These are phyloP conservation scores for Colletotrichum sp. DNA, from an alignment of 2,329 filamentous ascomycete species.

Conservation along the genomic window DNA sequence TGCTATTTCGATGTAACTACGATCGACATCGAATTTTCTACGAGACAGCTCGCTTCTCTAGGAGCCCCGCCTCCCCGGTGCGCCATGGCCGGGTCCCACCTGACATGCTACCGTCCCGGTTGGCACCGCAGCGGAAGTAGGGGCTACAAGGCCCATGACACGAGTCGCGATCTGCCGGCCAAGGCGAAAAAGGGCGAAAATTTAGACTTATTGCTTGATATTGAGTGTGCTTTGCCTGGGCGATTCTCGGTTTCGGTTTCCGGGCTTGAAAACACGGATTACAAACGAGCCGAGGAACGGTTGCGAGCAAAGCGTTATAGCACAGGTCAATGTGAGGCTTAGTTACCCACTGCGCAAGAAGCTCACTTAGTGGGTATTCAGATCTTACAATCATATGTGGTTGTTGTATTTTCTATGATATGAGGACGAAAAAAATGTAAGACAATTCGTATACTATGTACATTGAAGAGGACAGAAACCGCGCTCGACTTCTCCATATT, in stretches of 20 bases:
- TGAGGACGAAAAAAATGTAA: accelerated
- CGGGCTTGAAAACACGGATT: neutral
- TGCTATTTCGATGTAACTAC: neutral
- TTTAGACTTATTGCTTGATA: neutral
- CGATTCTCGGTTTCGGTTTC: neutral
- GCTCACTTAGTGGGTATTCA: neutral
- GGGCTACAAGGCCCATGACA: neutral
- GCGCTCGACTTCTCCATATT: neutral
- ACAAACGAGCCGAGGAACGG: neutral
- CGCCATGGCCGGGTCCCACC: neutral
- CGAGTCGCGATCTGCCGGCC: neutral
- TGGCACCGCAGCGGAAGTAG: neutral
- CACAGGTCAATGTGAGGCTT: neutral
- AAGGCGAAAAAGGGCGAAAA: neutral
- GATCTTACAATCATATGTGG: neutral
- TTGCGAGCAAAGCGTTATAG: neutral
- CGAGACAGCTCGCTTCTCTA: neutral
- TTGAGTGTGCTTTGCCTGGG: neutral
- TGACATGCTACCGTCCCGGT: neutral
- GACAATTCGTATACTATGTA: neutral
- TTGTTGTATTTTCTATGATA: neutral
- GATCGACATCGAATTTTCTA: neutral
- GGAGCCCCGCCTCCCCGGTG: neutral
- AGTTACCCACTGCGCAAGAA: neutral
- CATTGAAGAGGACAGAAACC: neutral